Base-by-base conservation (phyloP, 768 basidiomycete species). In the Peribolospora baueri region DNA sequence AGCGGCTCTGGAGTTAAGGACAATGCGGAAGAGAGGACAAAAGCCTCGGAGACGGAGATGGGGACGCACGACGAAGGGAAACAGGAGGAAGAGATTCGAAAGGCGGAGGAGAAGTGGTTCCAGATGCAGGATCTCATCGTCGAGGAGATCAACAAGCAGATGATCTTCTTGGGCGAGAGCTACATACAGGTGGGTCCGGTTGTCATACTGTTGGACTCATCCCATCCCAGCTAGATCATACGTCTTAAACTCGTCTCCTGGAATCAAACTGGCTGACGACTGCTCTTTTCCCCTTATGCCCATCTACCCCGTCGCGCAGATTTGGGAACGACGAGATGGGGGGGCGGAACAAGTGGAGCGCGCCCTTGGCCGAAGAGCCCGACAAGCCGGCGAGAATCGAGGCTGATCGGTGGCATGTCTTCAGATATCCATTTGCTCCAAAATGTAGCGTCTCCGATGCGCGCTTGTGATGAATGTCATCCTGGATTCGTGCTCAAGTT, bases 141-240 rank as follows among this genome's bases (percentile, higher is more conserved):
- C 7, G 82, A 87, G 65, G 90, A 97, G 64, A 83, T 85, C n/a
- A 73, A 87, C 56, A 86, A 84, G 68, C 87, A 93, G 65, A 88
- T 98, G 85, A 91, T 98, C 54, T 88, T 93, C 66, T 71, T 98
- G 42, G 91, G 90, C 38, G 93, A 97, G 67, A 85, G 82, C n/a
- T 81, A 91, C 41, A 70, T 98, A 52, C 93, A 98, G 76, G 88
- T 88, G 53, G 56, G 66, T 54, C 10, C 6, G 5, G 14, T 36
- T 5, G 14, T 13, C 39, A 39, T 38, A 4, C 41, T 50, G 25
- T 25, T 25, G 25, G 25, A 25, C 25, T 25, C 25, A 25, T 25
- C 25, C 25, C 25, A 25, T 25, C 25, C 25, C 25, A 25, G 25
- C 25, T 25, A 25, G 25, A 25, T 25, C 25, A 25, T 25, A 25